Evolutionary conservation across 2,329 filamentous ascomycete species (phyloP), one percentile per base, ranked within the genome.

Genomic region (Colletotrichum gigasporum): DNA sequence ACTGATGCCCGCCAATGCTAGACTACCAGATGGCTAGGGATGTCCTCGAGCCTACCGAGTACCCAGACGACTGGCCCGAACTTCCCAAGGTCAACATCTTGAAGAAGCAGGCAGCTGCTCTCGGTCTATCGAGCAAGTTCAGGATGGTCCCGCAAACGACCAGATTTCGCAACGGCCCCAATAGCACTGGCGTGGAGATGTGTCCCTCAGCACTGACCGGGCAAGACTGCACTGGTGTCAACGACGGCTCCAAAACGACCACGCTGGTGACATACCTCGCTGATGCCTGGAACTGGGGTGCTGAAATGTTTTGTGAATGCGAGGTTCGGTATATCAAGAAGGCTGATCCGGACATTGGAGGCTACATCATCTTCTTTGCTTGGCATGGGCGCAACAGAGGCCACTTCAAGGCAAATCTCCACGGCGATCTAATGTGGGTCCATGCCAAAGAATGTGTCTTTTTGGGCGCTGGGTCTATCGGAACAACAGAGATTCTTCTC

Each of bases 261-360:
- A 90, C 86, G 0, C 78, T 88, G 1, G 87, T 90, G 35, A 91
- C 89, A 0, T 91, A 91, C 69, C 77, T 91, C 7, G 82, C 86
- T 7, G 89, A 91, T 72, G 88, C 90, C 2, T 91, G 88, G 89
- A 90, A 90, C 69, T 90, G 88, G 87, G 90, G 89, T 8, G 87
- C 89, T 11, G 88, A 91, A 70, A 86, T 91, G 74, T 91, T 91
- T 67, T 91, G 89, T 73, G 84, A 88, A 69, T 88, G 87, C 65
- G 88, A 91, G 72, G 89, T 91, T 2, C 80, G 86, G 44, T 85
- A 90, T 69, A 79, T 91, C 52, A 82, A 85, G 58, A 84, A 87
- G 71, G 81, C 82, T 41, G 66, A 69, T 16, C 78, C 78, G 1
- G 72, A 73, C 0, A 75, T 76, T 4, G 81, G 83, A 12, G 88